Percentiles rank a stretch among this genome's conserved stretches.
These are phyloP conservation scores for Heracleum sosnowskyi DNA, from an alignment of 129 eudicot species.

Conservation along the genomic window DNA sequence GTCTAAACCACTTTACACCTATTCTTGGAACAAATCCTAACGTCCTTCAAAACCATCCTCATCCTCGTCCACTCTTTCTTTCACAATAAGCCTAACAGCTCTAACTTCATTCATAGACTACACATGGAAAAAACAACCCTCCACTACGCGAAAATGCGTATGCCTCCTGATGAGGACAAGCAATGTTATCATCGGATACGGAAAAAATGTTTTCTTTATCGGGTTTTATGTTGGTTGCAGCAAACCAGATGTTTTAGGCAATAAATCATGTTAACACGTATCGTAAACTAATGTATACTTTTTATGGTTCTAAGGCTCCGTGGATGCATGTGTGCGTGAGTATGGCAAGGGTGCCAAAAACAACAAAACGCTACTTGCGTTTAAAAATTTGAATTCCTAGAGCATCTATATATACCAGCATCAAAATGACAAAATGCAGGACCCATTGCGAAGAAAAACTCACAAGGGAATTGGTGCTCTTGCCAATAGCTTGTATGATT, in stretches of 20 bases:
- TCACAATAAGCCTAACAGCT: background rate
- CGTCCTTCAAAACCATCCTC: background rate
- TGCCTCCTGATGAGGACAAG: background rate
- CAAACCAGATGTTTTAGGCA: background rate
- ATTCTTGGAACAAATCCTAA: background rate
- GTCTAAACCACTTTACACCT: background rate
- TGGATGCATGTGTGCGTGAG: background rate
- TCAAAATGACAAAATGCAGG: background rate
- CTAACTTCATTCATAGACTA: background rate
- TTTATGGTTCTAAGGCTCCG: background rate
- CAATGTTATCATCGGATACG: background rate
- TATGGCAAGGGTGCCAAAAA: background rate
- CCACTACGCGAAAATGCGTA: background rate
- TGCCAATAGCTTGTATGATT: background rate
- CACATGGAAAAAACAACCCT: background rate
- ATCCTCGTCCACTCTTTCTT: background rate
- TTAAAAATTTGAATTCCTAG: background rate
- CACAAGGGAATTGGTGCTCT: conserved; percentile 6
- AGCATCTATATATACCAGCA: background rate
- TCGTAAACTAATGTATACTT: background rate
- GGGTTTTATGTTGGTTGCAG: background rate
- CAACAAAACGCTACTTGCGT: background rate
- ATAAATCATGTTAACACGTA: background rate
- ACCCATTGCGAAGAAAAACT: background rate
- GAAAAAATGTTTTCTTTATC: background rate